Conservation (phyloP, 768 basidiomycete genomes). For the Clitopilus hobsonii region DNA sequence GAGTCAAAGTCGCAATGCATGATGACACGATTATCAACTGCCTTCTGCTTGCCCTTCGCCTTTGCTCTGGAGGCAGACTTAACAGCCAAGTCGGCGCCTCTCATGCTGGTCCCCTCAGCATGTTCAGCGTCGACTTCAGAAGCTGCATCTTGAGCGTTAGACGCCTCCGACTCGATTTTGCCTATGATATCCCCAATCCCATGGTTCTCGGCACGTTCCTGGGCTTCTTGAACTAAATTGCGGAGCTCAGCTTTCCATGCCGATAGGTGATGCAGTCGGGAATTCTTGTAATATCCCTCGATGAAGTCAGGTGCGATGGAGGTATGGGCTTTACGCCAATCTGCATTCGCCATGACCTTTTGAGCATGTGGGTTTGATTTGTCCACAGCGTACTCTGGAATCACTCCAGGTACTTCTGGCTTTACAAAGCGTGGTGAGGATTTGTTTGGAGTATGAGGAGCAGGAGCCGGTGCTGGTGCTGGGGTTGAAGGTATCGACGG, state of each 20-base stretch:
- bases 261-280: constrained; percentile 87
- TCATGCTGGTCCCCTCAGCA: constrained; percentile 41
- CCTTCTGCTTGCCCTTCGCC: constrained; percentile 56
- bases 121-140: constrained; percentile 6
- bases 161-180: constrained; percentile 24
- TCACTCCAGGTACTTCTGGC: constrained; percentile 20
- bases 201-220: constrained; percentile 55
- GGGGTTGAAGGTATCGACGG: too few species aligned
- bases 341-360: constrained; percentile 76
- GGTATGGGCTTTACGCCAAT: constrained; percentile 87
- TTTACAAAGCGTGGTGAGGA: constrained; percentile 20
- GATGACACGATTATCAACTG: constrained; percentile 57
- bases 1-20: constrained; percentile 97
- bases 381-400: constrained; percentile 65
- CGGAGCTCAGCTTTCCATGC: constrained; percentile 92
- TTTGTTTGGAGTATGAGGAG: constrained; percentile 5
- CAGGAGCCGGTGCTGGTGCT: neutral
- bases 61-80: constrained; percentile 44
- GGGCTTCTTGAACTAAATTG: constrained; percentile 73
- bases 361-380: constrained; percentile 69
- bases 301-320: constrained; percentile 84
- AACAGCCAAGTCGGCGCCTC: constrained; percentile 43
- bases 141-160: too few species aligned
- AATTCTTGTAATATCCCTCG: constrained; percentile 78
- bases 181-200: constrained; percentile 19